Conservation (phyloP, 1,284 basidiomycete species). For the Boletus austroedulis region DNA sequence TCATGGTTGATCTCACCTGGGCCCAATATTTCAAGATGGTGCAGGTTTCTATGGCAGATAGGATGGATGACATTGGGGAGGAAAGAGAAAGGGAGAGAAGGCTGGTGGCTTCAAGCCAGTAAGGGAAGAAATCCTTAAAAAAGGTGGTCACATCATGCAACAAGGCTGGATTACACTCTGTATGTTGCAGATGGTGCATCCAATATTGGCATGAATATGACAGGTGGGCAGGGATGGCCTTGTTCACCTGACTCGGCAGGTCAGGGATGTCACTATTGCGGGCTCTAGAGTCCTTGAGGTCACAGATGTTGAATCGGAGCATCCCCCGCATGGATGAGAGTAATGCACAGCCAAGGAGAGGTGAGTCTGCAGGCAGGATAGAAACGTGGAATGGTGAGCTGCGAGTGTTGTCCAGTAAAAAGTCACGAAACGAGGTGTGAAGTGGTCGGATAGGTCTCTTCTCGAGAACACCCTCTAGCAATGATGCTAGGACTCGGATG, state of each 20-base stretch:
- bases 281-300: neutral
- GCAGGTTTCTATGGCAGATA: constrained; percentile 5
- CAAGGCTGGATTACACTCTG: neutral
- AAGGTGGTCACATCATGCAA: constrained; percentile 3
- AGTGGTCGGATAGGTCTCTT: too few species aligned
- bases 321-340: constrained; percentile 1
- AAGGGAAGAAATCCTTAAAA: constrained; percentile 1
- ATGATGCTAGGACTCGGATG: neutral
- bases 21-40: neutral
- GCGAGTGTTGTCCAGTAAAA: neutral
- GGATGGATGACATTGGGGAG: neutral
- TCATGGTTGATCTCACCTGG: neutral
- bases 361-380: neutral
- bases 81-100: constrained; percentile 3
- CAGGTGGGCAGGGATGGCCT: constrained; percentile 1
- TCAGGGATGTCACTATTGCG: neutral
- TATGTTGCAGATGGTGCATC: constrained; percentile 4
- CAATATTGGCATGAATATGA: constrained; percentile 10
- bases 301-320: constrained; percentile 11
- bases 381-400: neutral
- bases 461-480: too few species aligned
- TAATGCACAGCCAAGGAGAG: neutral
- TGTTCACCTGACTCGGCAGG: neutral
- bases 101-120: too few species aligned
- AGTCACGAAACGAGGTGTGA: too few species aligned